Evolutionary conservation across 2,329 filamentous ascomycete species (phyloP).

Genomic region (Alternaria ethzedia): DNA sequence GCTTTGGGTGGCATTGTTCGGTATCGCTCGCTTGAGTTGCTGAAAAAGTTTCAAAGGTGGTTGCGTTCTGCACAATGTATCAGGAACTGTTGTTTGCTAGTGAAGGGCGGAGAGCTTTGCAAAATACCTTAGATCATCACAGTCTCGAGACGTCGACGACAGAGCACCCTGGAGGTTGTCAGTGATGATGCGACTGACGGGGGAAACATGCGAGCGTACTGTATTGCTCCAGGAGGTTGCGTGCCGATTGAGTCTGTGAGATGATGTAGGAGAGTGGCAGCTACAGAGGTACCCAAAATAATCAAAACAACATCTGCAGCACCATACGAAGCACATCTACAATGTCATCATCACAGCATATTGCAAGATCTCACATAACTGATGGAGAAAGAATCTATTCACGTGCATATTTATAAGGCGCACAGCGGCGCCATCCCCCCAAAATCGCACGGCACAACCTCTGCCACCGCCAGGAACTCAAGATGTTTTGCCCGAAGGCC

Average conservation of each 20-base stretch:
- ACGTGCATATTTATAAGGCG: neutral
- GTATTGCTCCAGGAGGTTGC: neutral
- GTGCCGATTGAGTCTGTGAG: neutral
- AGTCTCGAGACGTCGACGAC: neutral
- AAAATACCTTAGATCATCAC: neutral
- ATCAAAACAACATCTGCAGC: neutral
- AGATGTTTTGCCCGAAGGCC: neutral
- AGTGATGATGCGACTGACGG: neutral
- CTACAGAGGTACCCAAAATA: neutral
- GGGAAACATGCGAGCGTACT: neutral
- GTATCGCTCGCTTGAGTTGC: neutral
- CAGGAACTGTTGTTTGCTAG: neutral
- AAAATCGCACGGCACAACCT: too few species aligned
- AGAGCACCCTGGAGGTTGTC: neutral
- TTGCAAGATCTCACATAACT: neutral
- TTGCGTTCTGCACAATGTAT: neutral
- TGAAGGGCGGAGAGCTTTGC: neutral
- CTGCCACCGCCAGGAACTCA: neutral
- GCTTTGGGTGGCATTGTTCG: too few species aligned
- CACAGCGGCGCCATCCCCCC: neutral
- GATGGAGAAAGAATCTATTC: neutral
- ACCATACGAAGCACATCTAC: neutral
- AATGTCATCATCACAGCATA: neutral
- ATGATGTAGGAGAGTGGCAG: neutral
- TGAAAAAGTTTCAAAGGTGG: neutral